Evolutionary conservation across 108 stramenopile species (phyloP), one percentile per base, ranked within the genome.

Genomic region (Chaetoceros tenuissimus): DNA sequence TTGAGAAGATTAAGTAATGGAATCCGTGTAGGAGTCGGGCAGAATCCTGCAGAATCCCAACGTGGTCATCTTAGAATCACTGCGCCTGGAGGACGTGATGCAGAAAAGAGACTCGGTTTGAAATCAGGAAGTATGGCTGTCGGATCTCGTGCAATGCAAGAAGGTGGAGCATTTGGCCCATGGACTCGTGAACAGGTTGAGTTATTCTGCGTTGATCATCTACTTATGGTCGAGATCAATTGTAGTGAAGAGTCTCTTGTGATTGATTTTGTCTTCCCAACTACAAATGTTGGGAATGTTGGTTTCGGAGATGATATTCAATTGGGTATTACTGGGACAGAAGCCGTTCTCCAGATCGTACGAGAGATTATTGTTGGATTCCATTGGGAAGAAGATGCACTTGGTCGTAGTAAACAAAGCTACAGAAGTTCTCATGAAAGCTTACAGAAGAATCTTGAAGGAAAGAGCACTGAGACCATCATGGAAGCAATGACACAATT

Each of bases 181-280:
- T 96, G 89, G 81, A 80, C 89, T 10, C 94, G 97, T 46, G 95
- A 98, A 62, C 95, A 96, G 71, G 97, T 98, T 30, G 97, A 98
- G 73, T 73, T 98, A 16, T 98, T 98, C 62, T 96, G 96, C 59
- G 95, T 98, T 26, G 96, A 97, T 66, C 92, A 95, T 65, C 74
- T 97, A 22, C 77, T 98, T 40, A 98, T 96, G 97, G 97, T 98
- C 1, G 93, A 96, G 62, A 94, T 98, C 63, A 91, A 85, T 55
- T 94, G 94, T 72, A 93, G 67, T 60, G 97, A 96, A 60, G 97
- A 98, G 62, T 72, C 87, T 16, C 66, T 96, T 21, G 81, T 81
- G 24, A 73, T 96, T 49, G 97, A 98, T 63, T 96, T 98, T 57
- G 78, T 82, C 1, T 96, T 96, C 81, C 95, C 96, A 17, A 98